Evolutionary conservation across 176 grass and related monocot species (phyloP).

Genomic region (Areca catechu): DNA sequence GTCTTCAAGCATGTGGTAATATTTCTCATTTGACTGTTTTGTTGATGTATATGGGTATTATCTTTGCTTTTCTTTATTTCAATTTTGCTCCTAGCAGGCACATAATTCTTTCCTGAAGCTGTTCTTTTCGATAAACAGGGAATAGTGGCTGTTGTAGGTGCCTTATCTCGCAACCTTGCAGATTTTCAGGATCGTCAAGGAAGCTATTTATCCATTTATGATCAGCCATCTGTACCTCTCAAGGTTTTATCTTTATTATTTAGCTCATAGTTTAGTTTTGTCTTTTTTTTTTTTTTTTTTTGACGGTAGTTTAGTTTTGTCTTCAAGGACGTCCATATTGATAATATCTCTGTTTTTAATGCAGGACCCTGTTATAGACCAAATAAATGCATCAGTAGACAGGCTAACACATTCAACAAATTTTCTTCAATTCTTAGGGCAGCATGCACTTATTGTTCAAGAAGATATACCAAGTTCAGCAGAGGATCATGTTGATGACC

Average conservation of each 20-base stretch:
- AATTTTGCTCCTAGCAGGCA: too few species aligned
- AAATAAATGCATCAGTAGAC: conserved; percentile 89
- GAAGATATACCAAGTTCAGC: conserved; percentile 32
- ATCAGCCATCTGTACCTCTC: conserved; percentile 57
- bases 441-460: conserved; percentile 62
- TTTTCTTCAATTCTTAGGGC: conserved; percentile 76
- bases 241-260: conserved; percentile 31
- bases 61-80: too few species aligned
- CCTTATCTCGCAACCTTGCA: conserved; percentile 77
- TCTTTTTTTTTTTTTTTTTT: too few species aligned
- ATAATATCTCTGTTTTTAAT: conserved; percentile 7
- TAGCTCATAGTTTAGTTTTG: too few species aligned
- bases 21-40: conserved; percentile 2
- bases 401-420: conserved; percentile 76
- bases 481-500: conserved; percentile 44
- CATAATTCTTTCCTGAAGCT: too few species aligned
- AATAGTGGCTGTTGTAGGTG: conserved; percentile 81
- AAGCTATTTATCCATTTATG: conserved; percentile 72
- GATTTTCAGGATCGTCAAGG: conserved; percentile 69
- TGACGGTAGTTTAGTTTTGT: too few species aligned
- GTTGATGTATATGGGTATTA: neutral
- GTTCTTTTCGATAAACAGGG: conserved; percentile 37
- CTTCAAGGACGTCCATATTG: too few species aligned
- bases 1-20: conserved; percentile 97
- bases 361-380: conserved; percentile 87